These are phyloP conservation scores for Pichia exigua DNA, from an alignment of 805 yeast species.

Conservation along the genomic window DNA sequence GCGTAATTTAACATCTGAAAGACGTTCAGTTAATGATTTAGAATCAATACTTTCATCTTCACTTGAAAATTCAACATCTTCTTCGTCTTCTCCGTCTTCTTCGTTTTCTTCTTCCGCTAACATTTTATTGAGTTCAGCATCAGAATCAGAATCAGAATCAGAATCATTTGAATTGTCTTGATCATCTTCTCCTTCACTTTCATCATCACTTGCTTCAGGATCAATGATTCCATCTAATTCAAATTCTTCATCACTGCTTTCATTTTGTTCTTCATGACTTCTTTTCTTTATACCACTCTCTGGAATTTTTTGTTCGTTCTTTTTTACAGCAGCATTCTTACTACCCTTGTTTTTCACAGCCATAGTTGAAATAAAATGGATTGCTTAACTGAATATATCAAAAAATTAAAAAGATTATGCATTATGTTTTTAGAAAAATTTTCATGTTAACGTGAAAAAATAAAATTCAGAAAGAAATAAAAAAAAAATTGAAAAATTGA, in stretches of 20 bases:
- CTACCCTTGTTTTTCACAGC: neutral
- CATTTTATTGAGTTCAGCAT: conserved; percentile 56
- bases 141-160: conserved; percentile 41
- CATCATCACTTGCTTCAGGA: conserved; percentile 34
- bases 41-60: conserved; percentile 32
- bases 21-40: conserved; percentile 42
- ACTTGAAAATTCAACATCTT: conserved; percentile 46
- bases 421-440: neutral
- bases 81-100: conserved; percentile 29
- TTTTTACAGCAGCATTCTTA: neutral
- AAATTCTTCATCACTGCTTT: conserved; percentile 21
- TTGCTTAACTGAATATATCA: neutral
- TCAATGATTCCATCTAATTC: conserved; percentile 33
- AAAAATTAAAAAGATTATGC: neutral
- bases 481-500: no score
- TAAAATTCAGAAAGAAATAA: no score
- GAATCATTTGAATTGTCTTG: conserved; percentile 17
- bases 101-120: conserved; percentile 37
- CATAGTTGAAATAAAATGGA: neutral
- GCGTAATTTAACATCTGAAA: conserved; percentile 47
- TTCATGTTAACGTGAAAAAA: neutral
- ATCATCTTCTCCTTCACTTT: conserved; percentile 17
- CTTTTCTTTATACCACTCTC: conserved; percentile 19
- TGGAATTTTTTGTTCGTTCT: neutral
- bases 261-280: conserved; percentile 18